A percentile compares a stretch with the other conserved stretches of the same genome.
Evolutionary conservation across 2,329 filamentous ascomycete genomes (phyloP).

Genomic region (Achaetomium macrosporum): DNA sequence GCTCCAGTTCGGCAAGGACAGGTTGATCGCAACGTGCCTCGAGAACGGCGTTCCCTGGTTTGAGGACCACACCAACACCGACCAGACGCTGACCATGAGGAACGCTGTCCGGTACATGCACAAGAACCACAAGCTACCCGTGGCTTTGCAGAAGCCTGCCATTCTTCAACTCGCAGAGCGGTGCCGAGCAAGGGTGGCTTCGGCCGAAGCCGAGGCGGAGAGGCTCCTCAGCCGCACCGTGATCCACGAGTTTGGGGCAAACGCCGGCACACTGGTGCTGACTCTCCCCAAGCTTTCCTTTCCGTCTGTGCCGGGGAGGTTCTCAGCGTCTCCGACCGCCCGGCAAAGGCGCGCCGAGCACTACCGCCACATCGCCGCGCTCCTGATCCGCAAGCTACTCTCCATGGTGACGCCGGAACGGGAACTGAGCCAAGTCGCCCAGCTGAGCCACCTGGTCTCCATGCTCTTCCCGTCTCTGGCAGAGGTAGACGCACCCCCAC

Average conservation of each 20-base stretch:
- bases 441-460: slow-evolving; percentile 41
- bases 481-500: slow-evolving; percentile 12
- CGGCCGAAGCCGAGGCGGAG: slow-evolving; percentile 48
- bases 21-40: slow-evolving; percentile 69
- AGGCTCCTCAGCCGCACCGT: slow-evolving; percentile 47
- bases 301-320: slow-evolving; percentile 18
- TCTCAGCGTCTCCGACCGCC: slow-evolving; percentile 19
- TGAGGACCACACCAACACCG: slow-evolving; percentile 77
- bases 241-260: slow-evolving; percentile 42
- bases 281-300: slow-evolving; percentile 37
- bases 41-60: slow-evolving; percentile 66
- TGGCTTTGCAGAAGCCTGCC: slow-evolving; percentile 59
- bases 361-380: slow-evolving; percentile 40
- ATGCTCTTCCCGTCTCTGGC: slow-evolving; percentile 45
- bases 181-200: slow-evolving; percentile 39
- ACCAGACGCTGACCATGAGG: slow-evolving; percentile 68
- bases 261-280: slow-evolving; percentile 42
- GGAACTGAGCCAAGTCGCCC: slow-evolving; percentile 36
- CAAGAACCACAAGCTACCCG: slow-evolving; percentile 54
- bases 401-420: slow-evolving; percentile 46
- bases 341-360: slow-evolving; percentile 30
- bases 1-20: slow-evolving; percentile 63
- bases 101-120: slow-evolving; percentile 73
- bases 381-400: slow-evolving; percentile 44
- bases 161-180: slow-evolving; percentile 56